Percentiles rank a stretch among this genome's conserved stretches.
These are phyloP conservation scores for Fusarium armeniacum DNA, from an alignment of 2,329 filamentous ascomycete genomes.

Conservation along the genomic window DNA sequence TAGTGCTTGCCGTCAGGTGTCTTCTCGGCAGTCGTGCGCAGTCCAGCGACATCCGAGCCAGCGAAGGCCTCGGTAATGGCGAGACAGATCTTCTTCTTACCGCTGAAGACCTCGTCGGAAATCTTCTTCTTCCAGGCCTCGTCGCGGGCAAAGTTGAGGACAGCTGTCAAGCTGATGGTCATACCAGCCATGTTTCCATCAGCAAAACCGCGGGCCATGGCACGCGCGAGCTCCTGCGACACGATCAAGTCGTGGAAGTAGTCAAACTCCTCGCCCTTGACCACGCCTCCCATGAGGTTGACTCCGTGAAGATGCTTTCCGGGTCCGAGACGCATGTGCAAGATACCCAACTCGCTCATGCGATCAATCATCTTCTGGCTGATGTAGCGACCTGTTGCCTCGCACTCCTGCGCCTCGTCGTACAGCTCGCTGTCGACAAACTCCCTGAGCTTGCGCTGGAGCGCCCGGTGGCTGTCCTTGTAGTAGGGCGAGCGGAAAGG, in stretches of 20 bases:
- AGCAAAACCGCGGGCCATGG: slow-evolving; percentile 83
- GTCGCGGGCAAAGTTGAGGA: slow-evolving; percentile 83
- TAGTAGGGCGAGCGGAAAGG: slow-evolving; percentile 86
- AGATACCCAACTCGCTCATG: slow-evolving; percentile 79
- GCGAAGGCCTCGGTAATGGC: slow-evolving; percentile 92
- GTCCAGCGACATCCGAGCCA: slow-evolving; percentile 81
- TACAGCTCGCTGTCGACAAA: slow-evolving; percentile 80
- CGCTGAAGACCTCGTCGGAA: slow-evolving; percentile 79
- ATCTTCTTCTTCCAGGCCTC: slow-evolving; percentile 75
- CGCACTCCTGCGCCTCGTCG: slow-evolving; percentile 82
- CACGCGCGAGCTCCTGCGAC: slow-evolving; percentile 78
- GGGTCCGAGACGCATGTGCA: slow-evolving; percentile 87
- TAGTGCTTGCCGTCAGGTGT: slow-evolving; percentile 82
- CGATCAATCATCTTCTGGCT: slow-evolving; percentile 79
- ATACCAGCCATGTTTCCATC: slow-evolving; percentile 91
- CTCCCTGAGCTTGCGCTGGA: slow-evolving; percentile 78
- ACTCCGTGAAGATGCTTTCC: slow-evolving; percentile 84
- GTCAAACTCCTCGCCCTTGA: slow-evolving; percentile 85
- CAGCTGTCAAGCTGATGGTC: slow-evolving; percentile 84
- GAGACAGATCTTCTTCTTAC: slow-evolving; percentile 89
- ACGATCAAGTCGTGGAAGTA: slow-evolving; percentile 88
- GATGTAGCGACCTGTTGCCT: slow-evolving; percentile 80
- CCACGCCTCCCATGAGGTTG: slow-evolving; percentile 74
- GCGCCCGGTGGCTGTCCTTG: slow-evolving; percentile 76
- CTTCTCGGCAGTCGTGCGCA: slow-evolving; percentile 83